Base-by-base conservation (phyloP, 2,329 filamentous ascomycete species). In the Daldinia sp. region DNA sequence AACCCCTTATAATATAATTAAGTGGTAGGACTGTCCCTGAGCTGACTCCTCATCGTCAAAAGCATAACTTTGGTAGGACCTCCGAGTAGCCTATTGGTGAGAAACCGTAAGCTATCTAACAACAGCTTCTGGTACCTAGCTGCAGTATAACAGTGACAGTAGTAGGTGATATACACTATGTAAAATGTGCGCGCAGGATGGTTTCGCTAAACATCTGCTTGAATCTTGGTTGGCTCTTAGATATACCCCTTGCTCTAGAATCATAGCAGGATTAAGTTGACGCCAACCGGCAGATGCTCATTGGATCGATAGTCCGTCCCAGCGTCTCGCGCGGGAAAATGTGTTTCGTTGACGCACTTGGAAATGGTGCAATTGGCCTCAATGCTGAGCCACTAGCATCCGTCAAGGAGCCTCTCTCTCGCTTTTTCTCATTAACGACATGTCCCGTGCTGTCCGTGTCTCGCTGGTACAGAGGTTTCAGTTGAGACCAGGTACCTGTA, bases 321-420 rank as follows among this genome's bases (percentile, higher is more conserved):
- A 61, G 69, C 69, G 69, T 72, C 67, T 72, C 69, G 67, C 67
- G 69, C 69, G 69, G 67, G 59, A 70, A 62, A 71, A 69, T n/a
- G 37, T 18, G 26, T 39, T 63, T 63, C 61, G 60, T 69, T 65
- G 64, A 70, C 62, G 64, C 59, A 65, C 59, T 35, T 67, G 69
- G 48, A 63, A 56, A 71, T 71, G 61, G 67, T 72, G 67, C 67
- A 61, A 72, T 70, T 67, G 67, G 69, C 39, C 64, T 62, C 59
- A 64, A 55, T 55, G 62, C 58, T 69, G 53, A 68, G 67, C 69
- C 67, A 70, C 64, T 64, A 44, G 55, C 55, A 56, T 64, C 42
- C 55, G 61, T 33, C 37, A 12, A 28, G 18, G 55, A 63, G 63
- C 41, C 66, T 66, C 54, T 65, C 54, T 35, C 54, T 66, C 35